A percentile compares a stretch with the other conserved stretches of the same genome.
Conservation (phyloP, 116 monocot species). For the Posidonia oceanica region DNA sequence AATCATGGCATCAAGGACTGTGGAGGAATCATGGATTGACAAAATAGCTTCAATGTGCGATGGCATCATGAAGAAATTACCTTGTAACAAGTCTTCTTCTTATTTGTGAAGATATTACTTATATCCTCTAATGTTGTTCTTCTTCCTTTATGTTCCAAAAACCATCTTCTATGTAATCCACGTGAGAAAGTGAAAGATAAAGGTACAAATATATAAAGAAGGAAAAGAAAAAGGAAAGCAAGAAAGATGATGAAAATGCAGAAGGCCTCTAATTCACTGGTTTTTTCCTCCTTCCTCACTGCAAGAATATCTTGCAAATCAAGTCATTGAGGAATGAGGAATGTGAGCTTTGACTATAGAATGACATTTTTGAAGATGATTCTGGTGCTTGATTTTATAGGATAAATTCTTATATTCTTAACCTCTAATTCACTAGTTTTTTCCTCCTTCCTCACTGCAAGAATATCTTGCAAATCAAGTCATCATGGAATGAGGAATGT, state of each 20-base stretch:
- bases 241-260: background rate
- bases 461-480: conserved; percentile 11
- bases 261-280: background rate
- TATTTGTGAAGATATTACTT: background rate
- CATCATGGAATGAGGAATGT: background rate
- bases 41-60: no score
- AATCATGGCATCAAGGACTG: no score
- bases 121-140: background rate
- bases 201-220: background rate
- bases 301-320: conserved; percentile 8
- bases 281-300: conserved; percentile 6
- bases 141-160: no score
- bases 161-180: no score
- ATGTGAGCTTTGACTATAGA: background rate
- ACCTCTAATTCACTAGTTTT: background rate
- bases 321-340: background rate
- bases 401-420: no score
- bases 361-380: background rate
- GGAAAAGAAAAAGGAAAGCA: background rate
- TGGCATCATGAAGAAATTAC: no score
- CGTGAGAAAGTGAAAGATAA: no score
- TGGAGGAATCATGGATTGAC: no score
- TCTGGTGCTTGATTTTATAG: no score
- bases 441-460: conserved; percentile 7
- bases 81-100: background rate